phyloP scores from a whole-genome alignment of 164 flowering plant genomes.

The Tetrastigma voinierianum region DNA sequence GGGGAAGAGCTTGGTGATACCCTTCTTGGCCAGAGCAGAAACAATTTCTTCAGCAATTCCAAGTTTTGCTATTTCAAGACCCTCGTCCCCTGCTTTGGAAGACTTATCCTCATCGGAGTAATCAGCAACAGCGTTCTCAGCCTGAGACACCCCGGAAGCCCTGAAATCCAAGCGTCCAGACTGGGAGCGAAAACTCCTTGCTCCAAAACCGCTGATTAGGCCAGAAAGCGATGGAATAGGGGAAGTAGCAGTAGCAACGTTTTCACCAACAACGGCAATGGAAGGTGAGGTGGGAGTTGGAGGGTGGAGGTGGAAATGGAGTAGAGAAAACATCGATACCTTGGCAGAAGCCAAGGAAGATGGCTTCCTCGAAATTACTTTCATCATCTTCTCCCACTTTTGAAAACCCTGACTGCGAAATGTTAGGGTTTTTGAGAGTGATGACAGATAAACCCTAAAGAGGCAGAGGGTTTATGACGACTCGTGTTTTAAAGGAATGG shows the following conservation, averaged over 20 bases:
- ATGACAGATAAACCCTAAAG: too few species aligned
- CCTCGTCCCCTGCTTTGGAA: slow-evolving; percentile 35
- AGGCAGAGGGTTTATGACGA: too few species aligned
- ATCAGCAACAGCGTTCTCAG: slow-evolving; percentile 46
- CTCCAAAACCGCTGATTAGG: background rate
- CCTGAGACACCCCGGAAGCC: slow-evolving; percentile 28
- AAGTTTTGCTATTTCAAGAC: slow-evolving; percentile 81
- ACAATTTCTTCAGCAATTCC: slow-evolving; percentile 67
- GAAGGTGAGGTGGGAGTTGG: too few species aligned
- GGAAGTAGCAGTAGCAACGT: background rate
- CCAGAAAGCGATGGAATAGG: background rate
- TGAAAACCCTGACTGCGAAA: too few species aligned
- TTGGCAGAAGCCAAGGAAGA: background rate
- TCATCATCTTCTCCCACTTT: slow-evolving; percentile 9
- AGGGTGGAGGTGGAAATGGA: background rate
- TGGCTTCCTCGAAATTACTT: slow-evolving; percentile 2
- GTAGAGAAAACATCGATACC: background rate
- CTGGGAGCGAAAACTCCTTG: slow-evolving; percentile 36
- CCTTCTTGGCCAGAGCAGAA: slow-evolving; percentile 52
- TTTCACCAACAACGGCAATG: too few species aligned
- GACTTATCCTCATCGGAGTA: slow-evolving; percentile 39
- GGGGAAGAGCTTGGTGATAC: slow-evolving; percentile 77
- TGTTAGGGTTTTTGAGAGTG: too few species aligned
- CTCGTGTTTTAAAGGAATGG: too few species aligned
- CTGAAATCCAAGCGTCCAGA: slow-evolving; percentile 32